Conservation (phyloP, 2,329 filamentous ascomycete genomes). For the Botryosphaeria agaves region DNA sequence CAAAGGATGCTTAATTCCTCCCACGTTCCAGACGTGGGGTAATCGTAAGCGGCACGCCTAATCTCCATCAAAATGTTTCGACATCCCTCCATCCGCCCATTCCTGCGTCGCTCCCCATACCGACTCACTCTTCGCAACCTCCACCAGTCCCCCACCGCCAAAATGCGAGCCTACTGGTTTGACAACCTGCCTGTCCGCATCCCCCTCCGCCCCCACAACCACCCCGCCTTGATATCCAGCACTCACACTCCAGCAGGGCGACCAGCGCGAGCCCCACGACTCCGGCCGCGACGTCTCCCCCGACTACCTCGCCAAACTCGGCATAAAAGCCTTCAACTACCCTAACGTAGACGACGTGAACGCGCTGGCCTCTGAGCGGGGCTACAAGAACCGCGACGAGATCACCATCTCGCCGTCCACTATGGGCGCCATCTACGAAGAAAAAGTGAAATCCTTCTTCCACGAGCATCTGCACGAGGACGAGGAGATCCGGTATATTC, state of each 20-base stretch:
- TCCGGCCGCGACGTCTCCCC: slow-evolving; percentile 53
- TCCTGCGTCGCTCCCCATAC: background rate
- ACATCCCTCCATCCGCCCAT: background rate
- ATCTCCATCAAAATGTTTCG: background rate
- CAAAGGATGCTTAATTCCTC: too few species aligned
- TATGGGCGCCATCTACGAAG: slow-evolving; percentile 73
- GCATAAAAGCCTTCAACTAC: slow-evolving; percentile 63
- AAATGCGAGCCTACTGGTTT: slow-evolving; percentile 56
- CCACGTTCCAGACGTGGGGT: too few species aligned
- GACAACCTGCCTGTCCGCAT: slow-evolving; percentile 43
- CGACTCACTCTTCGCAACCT: background rate
- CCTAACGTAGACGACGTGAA: slow-evolving; percentile 51
- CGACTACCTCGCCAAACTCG: slow-evolving; percentile 52
- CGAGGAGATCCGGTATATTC: slow-evolving; percentile 92
- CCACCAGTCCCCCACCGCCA: slow-evolving; percentile 8
- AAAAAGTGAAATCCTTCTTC: slow-evolving; percentile 90
- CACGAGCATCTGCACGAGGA: slow-evolving; percentile 94
- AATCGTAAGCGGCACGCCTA: too few species aligned
- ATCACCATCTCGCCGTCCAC: slow-evolving; percentile 72
- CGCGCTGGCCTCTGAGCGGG: slow-evolving; percentile 51
- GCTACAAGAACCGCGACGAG: slow-evolving; percentile 90
- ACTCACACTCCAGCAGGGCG: slow-evolving; percentile 41
- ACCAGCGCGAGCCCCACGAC: slow-evolving; percentile 84
- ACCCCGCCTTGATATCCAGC: slow-evolving; percentile 2
- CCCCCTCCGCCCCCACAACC: slow-evolving; percentile 1